Evolutionary conservation across 2,329 filamentous ascomycete genomes (phyloP), one percentile per base, ranked within the genome.

Genomic region (Bisporella sp.): DNA sequence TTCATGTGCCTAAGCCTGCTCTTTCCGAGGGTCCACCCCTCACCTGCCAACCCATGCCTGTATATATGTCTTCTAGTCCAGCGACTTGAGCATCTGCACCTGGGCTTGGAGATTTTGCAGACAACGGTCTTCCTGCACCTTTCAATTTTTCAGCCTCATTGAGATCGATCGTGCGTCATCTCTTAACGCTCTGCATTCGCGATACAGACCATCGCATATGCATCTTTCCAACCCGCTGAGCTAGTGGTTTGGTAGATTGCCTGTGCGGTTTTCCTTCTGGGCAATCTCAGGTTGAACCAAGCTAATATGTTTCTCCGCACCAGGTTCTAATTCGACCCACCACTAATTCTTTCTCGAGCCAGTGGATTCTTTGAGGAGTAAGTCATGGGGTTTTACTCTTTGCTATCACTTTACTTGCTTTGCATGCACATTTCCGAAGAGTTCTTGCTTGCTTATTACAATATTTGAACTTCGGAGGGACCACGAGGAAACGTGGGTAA

Each of bases 11-110:
- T 59, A 58, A 55, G 55, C 54, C 56, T 59, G 54, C 46, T 48
- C 52, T 51, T 41, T 56, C 50, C 30, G 46, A 47, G 42, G 30
- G n/a, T 45, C 42, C 28, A 11, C 12, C 48, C 47, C 35, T 59
- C 55, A 59, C 61, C 58, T 57, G 60, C 53, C 55, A 46, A 62
- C 57, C 61, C 62, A 60, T 62, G 60, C 58, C 57, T 60, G 59
- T 62, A 63, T 62, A 57, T 61, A 62, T 59, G 42, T 57, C 57
- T 57, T 49, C 48, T 55, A 57, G 56, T 59, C 59, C 58, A 57
- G 54, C 53, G 47, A 53, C 57, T 53, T 53, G 48, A 53, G 45
- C 35, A 37, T 37, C 52, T 57, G 46, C 51, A 55, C 59, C 62
- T 61, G 50, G 61, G 60, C 57, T 53, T 54, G 50, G 8, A 37